phyloP scores from a whole-genome alignment of 805 yeast species.

The Barnettozyma salicaria region DNA sequence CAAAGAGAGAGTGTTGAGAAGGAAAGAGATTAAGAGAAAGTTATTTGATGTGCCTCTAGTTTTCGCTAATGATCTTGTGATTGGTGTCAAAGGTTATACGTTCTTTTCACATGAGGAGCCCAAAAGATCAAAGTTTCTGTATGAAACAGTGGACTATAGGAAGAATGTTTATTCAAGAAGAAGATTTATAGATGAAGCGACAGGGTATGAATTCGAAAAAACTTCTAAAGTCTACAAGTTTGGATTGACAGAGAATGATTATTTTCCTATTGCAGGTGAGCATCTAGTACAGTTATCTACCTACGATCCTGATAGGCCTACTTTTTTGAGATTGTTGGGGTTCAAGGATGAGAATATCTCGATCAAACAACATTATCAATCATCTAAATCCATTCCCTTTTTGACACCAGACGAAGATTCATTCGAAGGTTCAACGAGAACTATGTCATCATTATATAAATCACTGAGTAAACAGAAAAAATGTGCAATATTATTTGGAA shows the following conservation, averaged over 20 bases:
- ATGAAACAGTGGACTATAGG: constrained; percentile 45
- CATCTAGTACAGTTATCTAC: constrained; percentile 31
- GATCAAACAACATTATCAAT: constrained; percentile 45
- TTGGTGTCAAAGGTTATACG: constrained; percentile 69
- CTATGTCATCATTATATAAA: constrained; percentile 63
- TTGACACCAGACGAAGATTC: constrained; percentile 61
- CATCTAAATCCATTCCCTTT: constrained; percentile 47
- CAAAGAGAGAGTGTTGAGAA: constrained; percentile 42
- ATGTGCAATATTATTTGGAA: constrained; percentile 72
- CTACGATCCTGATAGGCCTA: constrained; percentile 31
- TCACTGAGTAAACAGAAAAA: constrained; percentile 45
- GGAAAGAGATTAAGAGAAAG: constrained; percentile 57
- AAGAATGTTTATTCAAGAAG: constrained; percentile 47
- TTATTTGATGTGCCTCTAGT: constrained; percentile 57
- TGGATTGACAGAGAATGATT: constrained; percentile 36
- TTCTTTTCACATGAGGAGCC: constrained; percentile 51
- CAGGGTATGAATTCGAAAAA: constrained; percentile 39
- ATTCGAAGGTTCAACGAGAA: constrained; percentile 54
- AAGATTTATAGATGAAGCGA: constrained; percentile 31
- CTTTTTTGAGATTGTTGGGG: constrained; percentile 61
- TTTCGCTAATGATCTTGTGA: constrained; percentile 46
- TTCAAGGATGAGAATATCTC: constrained; percentile 44
- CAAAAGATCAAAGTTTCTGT: constrained; percentile 45
- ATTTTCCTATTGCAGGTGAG: constrained; percentile 33
- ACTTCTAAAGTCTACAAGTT: constrained; percentile 35